These are phyloP conservation scores for Lachancea sp. DNA, from an alignment of 805 yeast genomes.

Conservation along the genomic window DNA sequence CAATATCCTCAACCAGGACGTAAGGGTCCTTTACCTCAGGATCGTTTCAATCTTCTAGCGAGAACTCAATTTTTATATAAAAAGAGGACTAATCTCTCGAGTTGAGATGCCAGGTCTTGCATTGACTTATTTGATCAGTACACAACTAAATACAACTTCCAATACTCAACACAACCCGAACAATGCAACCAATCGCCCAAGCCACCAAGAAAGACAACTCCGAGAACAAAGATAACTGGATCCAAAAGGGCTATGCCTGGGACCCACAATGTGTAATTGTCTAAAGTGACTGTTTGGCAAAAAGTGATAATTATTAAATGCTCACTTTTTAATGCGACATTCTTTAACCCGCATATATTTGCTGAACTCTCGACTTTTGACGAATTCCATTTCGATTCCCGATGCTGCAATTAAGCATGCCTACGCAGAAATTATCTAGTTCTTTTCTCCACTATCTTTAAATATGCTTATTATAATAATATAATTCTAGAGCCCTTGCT, in stretches of 20 bases:
- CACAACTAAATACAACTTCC: background rate
- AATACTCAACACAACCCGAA: background rate
- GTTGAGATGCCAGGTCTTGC: background rate
- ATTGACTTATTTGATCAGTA: no score
- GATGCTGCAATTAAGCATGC: no score
- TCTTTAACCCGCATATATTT: no score
- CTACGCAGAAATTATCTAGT: no score
- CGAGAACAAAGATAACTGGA: constrained; percentile 15
- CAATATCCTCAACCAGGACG: background rate
- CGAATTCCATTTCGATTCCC: no score
- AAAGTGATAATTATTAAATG: background rate
- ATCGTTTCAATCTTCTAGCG: background rate
- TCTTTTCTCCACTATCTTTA: no score
- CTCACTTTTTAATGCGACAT: no score
- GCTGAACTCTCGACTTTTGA: no score
- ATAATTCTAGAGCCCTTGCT: no score
- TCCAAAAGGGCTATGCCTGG: constrained; percentile 12
- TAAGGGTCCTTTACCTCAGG: background rate
- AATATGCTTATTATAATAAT: no score
- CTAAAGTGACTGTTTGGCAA: constrained; percentile 1
- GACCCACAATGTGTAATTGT: constrained; percentile 13
- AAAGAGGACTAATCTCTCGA: background rate
- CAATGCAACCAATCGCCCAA: constrained; percentile 11
- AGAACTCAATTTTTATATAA: background rate
- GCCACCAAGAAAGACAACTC: constrained; percentile 13